Percentiles rank a stretch among this genome's conserved stretches.
phyloP scores from a whole-genome alignment of 2,329 filamentous ascomycete species.

The Neospermospora avenae region DNA sequence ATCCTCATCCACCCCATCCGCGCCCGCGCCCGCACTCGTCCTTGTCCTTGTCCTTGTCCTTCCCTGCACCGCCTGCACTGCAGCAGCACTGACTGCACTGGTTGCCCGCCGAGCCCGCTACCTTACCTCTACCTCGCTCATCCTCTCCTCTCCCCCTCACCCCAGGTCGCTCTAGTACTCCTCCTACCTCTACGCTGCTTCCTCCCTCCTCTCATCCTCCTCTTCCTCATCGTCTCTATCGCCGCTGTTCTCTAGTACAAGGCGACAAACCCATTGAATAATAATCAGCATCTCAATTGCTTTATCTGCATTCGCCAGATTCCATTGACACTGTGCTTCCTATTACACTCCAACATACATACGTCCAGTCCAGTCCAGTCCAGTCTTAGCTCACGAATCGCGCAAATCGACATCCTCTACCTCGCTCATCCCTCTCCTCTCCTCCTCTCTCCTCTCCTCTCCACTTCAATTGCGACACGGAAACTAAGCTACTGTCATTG shows the following conservation, averaged over 20 bases:
- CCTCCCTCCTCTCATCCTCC: not conserved
- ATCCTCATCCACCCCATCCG: no score
- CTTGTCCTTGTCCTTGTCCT: not conserved
- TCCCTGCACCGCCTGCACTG: no score
- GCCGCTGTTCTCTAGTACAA: not conserved
- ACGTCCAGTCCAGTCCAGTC: no score
- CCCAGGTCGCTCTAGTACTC: not conserved
- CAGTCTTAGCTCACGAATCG: not conserved
- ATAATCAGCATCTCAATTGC: conserved; percentile 3
- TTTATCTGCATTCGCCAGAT: not conserved
- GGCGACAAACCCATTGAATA: not conserved
- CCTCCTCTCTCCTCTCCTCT: conserved; percentile 2
- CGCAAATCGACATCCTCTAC: conserved; percentile 1
- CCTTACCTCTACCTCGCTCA: not conserved
- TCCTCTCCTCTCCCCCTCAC: not conserved
- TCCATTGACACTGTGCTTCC: not conserved
- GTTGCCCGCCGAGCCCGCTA: no score
- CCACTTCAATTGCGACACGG: conserved; percentile 19
- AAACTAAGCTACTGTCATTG: conserved; percentile 9
- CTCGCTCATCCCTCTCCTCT: no score
- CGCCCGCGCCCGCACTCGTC: no score
- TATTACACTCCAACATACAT: not conserved
- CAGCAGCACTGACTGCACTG: no score
- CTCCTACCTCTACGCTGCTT: not conserved
- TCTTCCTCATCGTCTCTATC: not conserved